A percentile compares a stretch with the other conserved stretches of the same genome.
Conservation (phyloP, 352 stramenopile species). For the Phytophthora uliginosa region DNA sequence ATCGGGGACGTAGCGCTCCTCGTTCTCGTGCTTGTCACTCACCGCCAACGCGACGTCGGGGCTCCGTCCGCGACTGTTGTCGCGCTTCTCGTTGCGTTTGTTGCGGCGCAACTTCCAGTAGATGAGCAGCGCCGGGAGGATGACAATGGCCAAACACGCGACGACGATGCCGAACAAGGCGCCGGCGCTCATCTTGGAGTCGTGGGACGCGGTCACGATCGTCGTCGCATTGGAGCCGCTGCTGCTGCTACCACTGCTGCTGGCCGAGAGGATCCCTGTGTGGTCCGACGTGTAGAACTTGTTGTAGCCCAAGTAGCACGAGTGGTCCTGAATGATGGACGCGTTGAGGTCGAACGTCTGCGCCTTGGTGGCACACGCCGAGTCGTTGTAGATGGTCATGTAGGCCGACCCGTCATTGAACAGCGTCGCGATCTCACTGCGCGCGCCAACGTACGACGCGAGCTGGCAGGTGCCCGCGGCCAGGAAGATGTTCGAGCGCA, state of each 20-base stretch:
- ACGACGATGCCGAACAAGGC: conserved; percentile 45
- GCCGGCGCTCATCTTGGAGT: conserved; percentile 28
- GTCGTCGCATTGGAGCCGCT: conserved; percentile 20
- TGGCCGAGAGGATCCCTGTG: conserved; percentile 11
- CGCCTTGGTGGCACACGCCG: conserved; percentile 36
- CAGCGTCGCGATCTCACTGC: conserved; percentile 44
- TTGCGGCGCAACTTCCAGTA: conserved; percentile 32
- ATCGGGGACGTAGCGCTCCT: conserved; percentile 37
- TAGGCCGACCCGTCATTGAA: conserved; percentile 49
- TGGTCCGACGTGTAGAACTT: conserved; percentile 50
- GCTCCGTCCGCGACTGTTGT: conserved; percentile 4
- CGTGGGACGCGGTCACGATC: conserved; percentile 10
- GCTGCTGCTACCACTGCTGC: conserved; percentile 1
- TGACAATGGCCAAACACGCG: conserved; percentile 36
- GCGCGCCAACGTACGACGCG: conserved; percentile 40
- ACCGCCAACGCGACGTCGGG: conserved; percentile 36
- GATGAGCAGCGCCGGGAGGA: conserved; percentile 36
- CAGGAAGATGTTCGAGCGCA: conserved; percentile 42
- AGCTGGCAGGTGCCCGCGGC: conserved; percentile 47
- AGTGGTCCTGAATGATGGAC: conserved; percentile 30
- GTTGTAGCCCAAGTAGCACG: conserved; percentile 41
- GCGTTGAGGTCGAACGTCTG: conserved; percentile 41
- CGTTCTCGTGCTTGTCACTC: conserved; percentile 39
- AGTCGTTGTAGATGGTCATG: conserved; percentile 56
- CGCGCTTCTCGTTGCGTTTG: conserved; percentile 24